Evolutionary conservation across 2,329 filamentous ascomycete species (phyloP), one percentile per base, ranked within the genome.

Genomic region (Immersiporthe knoxdaviesiana): DNA sequence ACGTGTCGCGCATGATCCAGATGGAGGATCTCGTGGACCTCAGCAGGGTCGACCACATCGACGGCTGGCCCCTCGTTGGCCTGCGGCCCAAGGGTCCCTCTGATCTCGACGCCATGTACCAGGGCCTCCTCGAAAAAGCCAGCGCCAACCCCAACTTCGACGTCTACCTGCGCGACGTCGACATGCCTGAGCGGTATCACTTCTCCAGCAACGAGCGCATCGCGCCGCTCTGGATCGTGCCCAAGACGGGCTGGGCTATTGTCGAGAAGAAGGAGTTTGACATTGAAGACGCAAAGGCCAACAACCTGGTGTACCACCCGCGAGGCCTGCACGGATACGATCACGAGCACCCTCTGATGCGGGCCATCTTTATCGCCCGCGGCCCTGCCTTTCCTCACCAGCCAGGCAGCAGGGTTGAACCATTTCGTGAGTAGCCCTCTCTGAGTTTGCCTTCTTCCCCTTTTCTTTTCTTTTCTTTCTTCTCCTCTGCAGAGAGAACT

Each of bases 61-160:
- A 99, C 74, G 96, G 96, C 67, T 99, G 96, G 96, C 96, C 96
- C 0, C 84, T 97, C 2, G 93, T 93, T 68, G 96, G 96, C 2
- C 86, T 99, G 16, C 89, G 96, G 0, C 94, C 94, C 0, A 94
- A 93, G 78, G 84, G 91, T 65, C 82, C 85, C 8, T 80, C 82
- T 1, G 88, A 95, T 70, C 79, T 97, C 5, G 83, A 89, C 56
- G 79, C 81, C 0, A 83, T 98, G 0, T 91, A 97, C 79, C 81
- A 89, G 11, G 83, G 84, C 47, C 81, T 90, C 21, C 79, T 83
- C 6, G 83, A 84, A 66, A 86, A 90, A 72, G 83, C 87, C 1
- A 83, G 85, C 68, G 83, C 81, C 12, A 89, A 91, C 69, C 87
- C 90, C 2, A 90, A 90, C 70, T 89, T 97, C 70, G 92, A 97